A percentile compares a stretch with the other conserved stretches of the same genome.
These are phyloP conservation scores for Leccinum subtestaceum DNA, from an alignment of 768 basidiomycete species.

Conservation along the genomic window DNA sequence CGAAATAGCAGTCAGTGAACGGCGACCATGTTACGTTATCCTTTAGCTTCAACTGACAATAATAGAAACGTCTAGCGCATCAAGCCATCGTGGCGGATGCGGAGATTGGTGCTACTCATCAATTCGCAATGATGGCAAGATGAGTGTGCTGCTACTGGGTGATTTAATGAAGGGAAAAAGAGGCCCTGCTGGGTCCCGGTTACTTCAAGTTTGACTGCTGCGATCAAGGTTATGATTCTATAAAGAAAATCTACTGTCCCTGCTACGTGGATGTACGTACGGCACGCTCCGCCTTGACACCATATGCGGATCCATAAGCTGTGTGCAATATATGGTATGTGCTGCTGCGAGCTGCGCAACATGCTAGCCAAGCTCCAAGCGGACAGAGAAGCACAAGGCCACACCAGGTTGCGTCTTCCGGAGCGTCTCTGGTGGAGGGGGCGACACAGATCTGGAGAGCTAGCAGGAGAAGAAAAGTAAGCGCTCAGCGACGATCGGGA, in stretches of 20 bases:
- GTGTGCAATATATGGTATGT: constrained; percentile 39
- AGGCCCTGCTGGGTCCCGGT: constrained; percentile 4
- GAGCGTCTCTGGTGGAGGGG: constrained; percentile 35
- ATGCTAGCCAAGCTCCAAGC: constrained; percentile 89
- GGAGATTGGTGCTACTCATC: constrained; percentile 85
- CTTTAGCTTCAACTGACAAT: constrained; percentile 67
- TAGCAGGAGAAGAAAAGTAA: constrained; percentile 51
- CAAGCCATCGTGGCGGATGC: constrained; percentile 74
- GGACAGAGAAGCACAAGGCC: constrained; percentile 77
- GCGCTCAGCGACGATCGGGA: constrained; percentile 59
- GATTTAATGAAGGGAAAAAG: constrained; percentile 32
- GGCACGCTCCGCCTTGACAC: too few species aligned
- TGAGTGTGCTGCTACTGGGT: constrained; percentile 49
- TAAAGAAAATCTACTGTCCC: too few species aligned
- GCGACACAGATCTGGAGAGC: constrained; percentile 38
- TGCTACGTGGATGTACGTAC: too few species aligned
- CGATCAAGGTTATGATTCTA: too few species aligned
- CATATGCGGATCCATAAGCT: too few species aligned
- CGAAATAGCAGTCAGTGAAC: constrained; percentile 61
- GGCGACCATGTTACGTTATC: neutral
- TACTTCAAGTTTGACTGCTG: too few species aligned
- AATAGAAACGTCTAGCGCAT: constrained; percentile 98
- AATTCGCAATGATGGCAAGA: constrained; percentile 88
- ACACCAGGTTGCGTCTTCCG: constrained; percentile 41
- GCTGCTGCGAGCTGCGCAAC: constrained; percentile 93